Evolutionary conservation across 2,329 filamentous ascomycete genomes (phyloP).

Genomic region (Clarireedia monteithiana): DNA sequence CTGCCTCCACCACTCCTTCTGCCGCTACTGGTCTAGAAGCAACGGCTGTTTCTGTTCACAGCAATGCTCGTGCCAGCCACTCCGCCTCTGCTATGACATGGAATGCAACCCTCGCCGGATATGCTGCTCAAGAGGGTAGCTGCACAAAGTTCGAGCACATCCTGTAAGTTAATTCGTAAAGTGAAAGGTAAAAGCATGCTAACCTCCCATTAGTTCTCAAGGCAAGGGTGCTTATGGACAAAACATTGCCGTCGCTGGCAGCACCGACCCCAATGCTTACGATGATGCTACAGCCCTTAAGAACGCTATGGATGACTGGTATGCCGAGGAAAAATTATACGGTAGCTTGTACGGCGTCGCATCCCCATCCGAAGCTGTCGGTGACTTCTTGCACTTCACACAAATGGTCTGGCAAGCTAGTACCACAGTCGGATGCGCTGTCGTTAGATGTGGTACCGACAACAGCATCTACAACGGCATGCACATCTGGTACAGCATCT

Average conservation of each 20-base stretch:
- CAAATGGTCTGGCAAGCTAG: slow-evolving; percentile 66
- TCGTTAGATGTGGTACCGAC: slow-evolving; percentile 41
- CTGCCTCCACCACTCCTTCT: slow-evolving; percentile 1
- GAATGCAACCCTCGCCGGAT: slow-evolving; percentile 54
- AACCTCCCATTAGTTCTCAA: slow-evolving; percentile 34
- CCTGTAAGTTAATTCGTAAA: slow-evolving; percentile 45
- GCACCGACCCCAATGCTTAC: slow-evolving; percentile 37
- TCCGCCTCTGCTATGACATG: slow-evolving; percentile 58
- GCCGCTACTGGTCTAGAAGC: slow-evolving; percentile 13
- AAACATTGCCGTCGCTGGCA: slow-evolving; percentile 62
- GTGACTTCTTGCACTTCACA: slow-evolving; percentile 50
- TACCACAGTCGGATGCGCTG: slow-evolving; percentile 53
- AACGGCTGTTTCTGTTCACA: slow-evolving; percentile 48
- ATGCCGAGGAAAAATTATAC: slow-evolving; percentile 64
- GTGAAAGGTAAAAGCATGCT: too few species aligned
- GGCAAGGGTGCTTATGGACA: slow-evolving; percentile 71
- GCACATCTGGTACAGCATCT: slow-evolving; percentile 58
- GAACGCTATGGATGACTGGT: slow-evolving; percentile 72
- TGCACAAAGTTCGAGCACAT: slow-evolving; percentile 69
- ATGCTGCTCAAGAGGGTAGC: slow-evolving; percentile 55
- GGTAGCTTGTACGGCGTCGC: slow-evolving; percentile 48
- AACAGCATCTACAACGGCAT: slow-evolving; percentile 51
- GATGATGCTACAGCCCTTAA: slow-evolving; percentile 49
- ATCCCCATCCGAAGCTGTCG: slow-evolving; percentile 41
- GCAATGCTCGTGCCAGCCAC: slow-evolving; percentile 79